Percentiles rank a stretch among this genome's conserved stretches.
These are phyloP conservation scores for Yarrowia phangngaensis DNA, from an alignment of 805 yeast species.

Conservation along the genomic window DNA sequence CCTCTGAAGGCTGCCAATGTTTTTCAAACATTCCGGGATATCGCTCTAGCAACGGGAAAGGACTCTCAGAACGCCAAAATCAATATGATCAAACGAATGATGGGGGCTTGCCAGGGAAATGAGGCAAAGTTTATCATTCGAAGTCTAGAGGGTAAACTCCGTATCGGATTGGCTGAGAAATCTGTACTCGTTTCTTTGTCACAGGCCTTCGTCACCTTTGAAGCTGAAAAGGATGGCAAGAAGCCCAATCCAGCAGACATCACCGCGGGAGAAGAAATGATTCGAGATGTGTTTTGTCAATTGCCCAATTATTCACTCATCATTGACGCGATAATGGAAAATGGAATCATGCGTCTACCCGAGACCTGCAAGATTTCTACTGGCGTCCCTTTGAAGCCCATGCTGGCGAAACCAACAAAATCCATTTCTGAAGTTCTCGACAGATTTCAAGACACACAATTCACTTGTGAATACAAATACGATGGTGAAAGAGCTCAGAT, in stretches of 20 bases:
- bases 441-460: slow-evolving; percentile 74
- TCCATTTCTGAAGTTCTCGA: slow-evolving; percentile 89
- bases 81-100: slow-evolving; percentile 71
- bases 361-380: slow-evolving; percentile 75
- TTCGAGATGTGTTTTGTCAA: slow-evolving; percentile 83
- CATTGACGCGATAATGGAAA: slow-evolving; percentile 57
- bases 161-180: slow-evolving; percentile 93
- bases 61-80: slow-evolving; percentile 79
- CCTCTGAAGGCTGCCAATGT: slow-evolving; percentile 71
- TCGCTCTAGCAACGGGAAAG: slow-evolving; percentile 74
- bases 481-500: slow-evolving; percentile 98
- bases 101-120: slow-evolving; percentile 76
- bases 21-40: slow-evolving; percentile 66
- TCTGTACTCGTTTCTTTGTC: slow-evolving; percentile 81
- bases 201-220: slow-evolving; percentile 71
- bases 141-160: slow-evolving; percentile 84
- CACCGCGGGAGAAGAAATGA: slow-evolving; percentile 66
- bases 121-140: slow-evolving; percentile 91
- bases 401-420: slow-evolving; percentile 97
- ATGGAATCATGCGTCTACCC: slow-evolving; percentile 64
- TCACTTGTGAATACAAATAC: slow-evolving; percentile 94
- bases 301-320: slow-evolving; percentile 85
- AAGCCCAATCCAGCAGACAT: slow-evolving; percentile 46
- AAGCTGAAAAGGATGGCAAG: slow-evolving; percentile 41
- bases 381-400: slow-evolving; percentile 93